phyloP scores from a whole-genome alignment of 1,284 basidiomycete genomes.

The Chalciporus piperatoides region DNA sequence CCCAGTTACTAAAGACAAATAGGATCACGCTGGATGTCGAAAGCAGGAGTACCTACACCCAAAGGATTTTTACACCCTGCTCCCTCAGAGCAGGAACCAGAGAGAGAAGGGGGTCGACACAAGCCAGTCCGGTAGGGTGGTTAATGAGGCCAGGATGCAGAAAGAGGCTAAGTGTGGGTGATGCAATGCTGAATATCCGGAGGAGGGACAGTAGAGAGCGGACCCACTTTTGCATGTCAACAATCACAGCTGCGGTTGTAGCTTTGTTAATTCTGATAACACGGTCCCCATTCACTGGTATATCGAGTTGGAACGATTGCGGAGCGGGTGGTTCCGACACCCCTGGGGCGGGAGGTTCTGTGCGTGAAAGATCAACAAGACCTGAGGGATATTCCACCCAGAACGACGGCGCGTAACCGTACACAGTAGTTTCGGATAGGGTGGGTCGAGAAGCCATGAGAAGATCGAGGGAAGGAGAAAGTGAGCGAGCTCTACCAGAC shows the following conservation, averaged over 20 bases:
- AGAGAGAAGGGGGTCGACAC: slow-evolving; percentile 53
- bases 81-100: slow-evolving; percentile 48
- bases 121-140: slow-evolving; percentile 55
- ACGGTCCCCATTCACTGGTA: slow-evolving; percentile 50
- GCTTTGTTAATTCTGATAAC: slow-evolving; percentile 48
- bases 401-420: slow-evolving; percentile 53
- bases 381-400: slow-evolving; percentile 69
- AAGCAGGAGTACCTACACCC: slow-evolving; percentile 47
- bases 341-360: slow-evolving; percentile 30
- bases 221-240: slow-evolving; percentile 80
- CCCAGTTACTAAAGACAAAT: slow-evolving; percentile 54
- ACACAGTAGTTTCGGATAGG: slow-evolving; percentile 45
- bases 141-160: slow-evolving; percentile 57
- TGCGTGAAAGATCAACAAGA: slow-evolving; percentile 57
- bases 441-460: slow-evolving; percentile 44
- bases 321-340: slow-evolving; percentile 32
- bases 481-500: neutral
- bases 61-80: slow-evolving; percentile 58
- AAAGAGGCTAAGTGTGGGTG: slow-evolving; percentile 47
- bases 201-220: neutral
- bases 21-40: neutral
- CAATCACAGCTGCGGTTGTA: slow-evolving; percentile 54
- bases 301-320: slow-evolving; percentile 45
- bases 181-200: slow-evolving; percentile 3
- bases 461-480: slow-evolving; percentile 34